Evolutionary conservation across 176 grass and related monocot genomes (phyloP).

Genomic region (Avena eriantha): DNA sequence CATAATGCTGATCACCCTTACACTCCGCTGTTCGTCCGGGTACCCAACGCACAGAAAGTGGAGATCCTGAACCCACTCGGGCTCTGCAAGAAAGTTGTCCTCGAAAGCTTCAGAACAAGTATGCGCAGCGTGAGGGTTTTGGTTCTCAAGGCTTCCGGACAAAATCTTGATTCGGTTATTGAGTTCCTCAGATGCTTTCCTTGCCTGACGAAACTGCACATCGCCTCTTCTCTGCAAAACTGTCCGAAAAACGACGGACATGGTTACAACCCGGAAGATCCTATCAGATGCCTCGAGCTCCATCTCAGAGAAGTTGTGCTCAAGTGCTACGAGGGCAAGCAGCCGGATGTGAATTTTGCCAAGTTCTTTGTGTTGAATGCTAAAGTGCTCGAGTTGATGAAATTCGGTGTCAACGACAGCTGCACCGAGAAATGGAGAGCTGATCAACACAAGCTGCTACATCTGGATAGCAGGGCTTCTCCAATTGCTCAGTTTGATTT

Average conservation of each 20-base stretch:
- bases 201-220: background rate
- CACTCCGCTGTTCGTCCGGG: background rate
- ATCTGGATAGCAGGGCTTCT: slow-evolving; percentile 22
- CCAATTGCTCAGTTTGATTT: background rate
- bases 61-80: background rate
- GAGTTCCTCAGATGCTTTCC: slow-evolving; percentile 1
- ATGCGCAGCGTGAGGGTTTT: slow-evolving; percentile 4
- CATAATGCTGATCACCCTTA: background rate
- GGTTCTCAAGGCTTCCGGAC: background rate
- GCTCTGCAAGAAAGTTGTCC: background rate
- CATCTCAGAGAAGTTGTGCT: slow-evolving; percentile 22
- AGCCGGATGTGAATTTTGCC: slow-evolving; percentile 11
- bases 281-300: background rate
- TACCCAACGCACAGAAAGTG: background rate
- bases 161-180: background rate
- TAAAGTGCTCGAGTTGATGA: slow-evolving; percentile 17
- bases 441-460: background rate
- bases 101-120: background rate
- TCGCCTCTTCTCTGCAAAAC: background rate
- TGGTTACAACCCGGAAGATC: background rate
- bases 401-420: background rate
- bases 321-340: background rate
- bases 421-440: background rate
- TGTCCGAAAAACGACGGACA: background rate
- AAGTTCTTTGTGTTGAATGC: slow-evolving; percentile 37